Evolutionary conservation across 345 rosid species (phyloP), one percentile per base, ranked within the genome.

Genomic region (Litchi chinensis): DNA sequence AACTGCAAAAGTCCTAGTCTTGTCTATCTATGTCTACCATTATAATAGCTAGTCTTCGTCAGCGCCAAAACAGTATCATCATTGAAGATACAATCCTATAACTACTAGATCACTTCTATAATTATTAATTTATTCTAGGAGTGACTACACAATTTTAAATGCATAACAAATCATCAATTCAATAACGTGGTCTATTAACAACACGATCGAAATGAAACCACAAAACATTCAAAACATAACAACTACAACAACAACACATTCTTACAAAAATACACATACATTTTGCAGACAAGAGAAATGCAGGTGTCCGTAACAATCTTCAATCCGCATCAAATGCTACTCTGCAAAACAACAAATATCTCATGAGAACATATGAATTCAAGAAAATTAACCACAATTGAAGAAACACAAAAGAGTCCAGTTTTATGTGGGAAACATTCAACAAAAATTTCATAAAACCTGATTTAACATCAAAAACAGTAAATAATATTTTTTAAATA

Each of bases 301-400:
- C 43, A 10, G 37, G 60, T 44, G 75, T 26, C 44, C 0, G 50
- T 4, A 59, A 60, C 37, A 26, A 60, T 57, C 60, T 77, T 21
- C 28, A 70, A 77, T 21, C 70, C 57, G 80, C 62, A 77, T 70
- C 70, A 39, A 12, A 70, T 22, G 11, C 28, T 70, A 70, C 74
- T 70, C 80, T 77, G 80, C 62, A 77, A 54, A 76, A 67, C 37
- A 68, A 52, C 6, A 59, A 59, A 32, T 26, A 48, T 22, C 57
- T 60, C 43, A 69, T 16, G n/a, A 26, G 28, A 22, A 75, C 19
- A 56, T 26, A 69, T 67, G 16, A 39, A 32, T 41, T 44, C 64
- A 60, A 21, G 64, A 52, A 0, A 19, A 52, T 52, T 52, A 52
- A 52, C n/a, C 59, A 52, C n/a, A 52, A 52, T 52, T 52, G 59